A percentile compares a stretch with the other conserved stretches of the same genome.
These are phyloP conservation scores for Astrephomene gubernaculifera DNA, from an alignment of 139 green algal species.

Conservation along the genomic window DNA sequence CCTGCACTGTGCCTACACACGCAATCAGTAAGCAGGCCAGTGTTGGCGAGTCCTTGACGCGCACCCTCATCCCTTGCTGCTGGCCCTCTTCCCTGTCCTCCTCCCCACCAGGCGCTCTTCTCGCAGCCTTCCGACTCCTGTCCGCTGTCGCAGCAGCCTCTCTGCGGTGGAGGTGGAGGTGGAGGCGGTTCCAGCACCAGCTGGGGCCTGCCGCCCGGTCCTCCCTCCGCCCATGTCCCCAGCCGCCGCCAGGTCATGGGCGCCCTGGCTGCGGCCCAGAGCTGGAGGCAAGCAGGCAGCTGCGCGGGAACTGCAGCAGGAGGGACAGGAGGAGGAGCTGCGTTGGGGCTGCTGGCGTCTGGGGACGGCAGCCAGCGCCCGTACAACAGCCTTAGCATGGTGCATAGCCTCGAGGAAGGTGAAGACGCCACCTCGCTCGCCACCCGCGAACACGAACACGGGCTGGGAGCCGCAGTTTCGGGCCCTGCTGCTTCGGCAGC, in stretches of 20 bases:
- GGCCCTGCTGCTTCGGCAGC: background rate
- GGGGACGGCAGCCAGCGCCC: background rate
- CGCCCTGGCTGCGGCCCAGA: background rate
- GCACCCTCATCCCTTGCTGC: background rate
- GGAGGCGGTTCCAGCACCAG: background rate
- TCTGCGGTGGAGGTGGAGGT: background rate
- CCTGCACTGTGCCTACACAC: background rate
- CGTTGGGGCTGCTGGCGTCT: too few relatives aligned
- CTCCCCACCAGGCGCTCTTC: conserved; percentile 18
- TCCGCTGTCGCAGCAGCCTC: background rate
- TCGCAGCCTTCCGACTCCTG: background rate
- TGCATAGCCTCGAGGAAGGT: too few relatives aligned
- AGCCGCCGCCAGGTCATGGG: background rate
- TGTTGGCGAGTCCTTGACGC: background rate
- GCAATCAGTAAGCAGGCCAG: background rate
- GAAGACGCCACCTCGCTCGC: too few relatives aligned
- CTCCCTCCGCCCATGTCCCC: background rate
- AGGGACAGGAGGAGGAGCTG: too few relatives aligned
- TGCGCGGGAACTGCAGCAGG: background rate
- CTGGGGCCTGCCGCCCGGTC: background rate
- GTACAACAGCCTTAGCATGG: background rate
- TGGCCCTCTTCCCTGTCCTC: background rate
- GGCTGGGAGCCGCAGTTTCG: too few relatives aligned
- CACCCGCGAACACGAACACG: background rate
- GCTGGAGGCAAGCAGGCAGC: background rate